These are phyloP conservation scores for Globisporangium splendens DNA, from an alignment of 352 stramenopile genomes.

Conservation along the genomic window DNA sequence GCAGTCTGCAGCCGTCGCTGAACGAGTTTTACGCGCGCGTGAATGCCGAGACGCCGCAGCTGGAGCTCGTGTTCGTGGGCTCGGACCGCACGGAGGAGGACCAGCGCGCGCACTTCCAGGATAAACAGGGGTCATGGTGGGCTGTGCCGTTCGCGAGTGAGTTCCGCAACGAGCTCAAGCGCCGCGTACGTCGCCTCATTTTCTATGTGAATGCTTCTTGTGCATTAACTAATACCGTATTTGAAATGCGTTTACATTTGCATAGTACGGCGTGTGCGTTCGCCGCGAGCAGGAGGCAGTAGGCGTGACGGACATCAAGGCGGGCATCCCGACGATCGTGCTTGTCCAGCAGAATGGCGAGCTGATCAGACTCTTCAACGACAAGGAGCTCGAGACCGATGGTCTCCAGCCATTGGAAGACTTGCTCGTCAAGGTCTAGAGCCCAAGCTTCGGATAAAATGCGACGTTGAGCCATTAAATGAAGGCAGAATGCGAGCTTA, in stretches of 20 bases:
- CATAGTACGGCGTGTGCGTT: conserved; percentile 68
- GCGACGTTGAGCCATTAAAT: neutral
- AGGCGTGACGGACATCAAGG: conserved; percentile 19
- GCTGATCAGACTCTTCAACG: conserved; percentile 14
- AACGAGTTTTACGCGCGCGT: conserved; percentile 69
- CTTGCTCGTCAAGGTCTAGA: too few species aligned
- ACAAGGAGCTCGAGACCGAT: conserved; percentile 12
- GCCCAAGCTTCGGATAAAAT: conserved; percentile 2
- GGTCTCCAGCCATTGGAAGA: conserved; percentile 6
- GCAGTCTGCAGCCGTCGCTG: conserved; percentile 65
- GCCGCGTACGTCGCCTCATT: conserved; percentile 3
- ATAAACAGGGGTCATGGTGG: conserved; percentile 77
- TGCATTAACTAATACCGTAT: too few species aligned
- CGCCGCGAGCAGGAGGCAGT: conserved; percentile 47
- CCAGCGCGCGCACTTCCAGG: conserved; percentile 54
- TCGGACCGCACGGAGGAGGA: conserved; percentile 60
- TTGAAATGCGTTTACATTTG: neutral
- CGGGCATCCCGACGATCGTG: conserved; percentile 25
- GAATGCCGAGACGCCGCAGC: conserved; percentile 28
- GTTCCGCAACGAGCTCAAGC: conserved; percentile 66
- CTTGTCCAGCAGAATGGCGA: conserved; percentile 14
- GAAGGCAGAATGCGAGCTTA: too few species aligned
- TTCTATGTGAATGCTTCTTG: too few species aligned
- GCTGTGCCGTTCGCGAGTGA: conserved; percentile 59
- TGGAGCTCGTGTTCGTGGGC: conserved; percentile 81